Percentiles rank a stretch among this genome's conserved stretches.
Evolutionary conservation across 2,329 filamentous ascomycete species (phyloP).

Genomic region (Penicillium fuscoglaucum): DNA sequence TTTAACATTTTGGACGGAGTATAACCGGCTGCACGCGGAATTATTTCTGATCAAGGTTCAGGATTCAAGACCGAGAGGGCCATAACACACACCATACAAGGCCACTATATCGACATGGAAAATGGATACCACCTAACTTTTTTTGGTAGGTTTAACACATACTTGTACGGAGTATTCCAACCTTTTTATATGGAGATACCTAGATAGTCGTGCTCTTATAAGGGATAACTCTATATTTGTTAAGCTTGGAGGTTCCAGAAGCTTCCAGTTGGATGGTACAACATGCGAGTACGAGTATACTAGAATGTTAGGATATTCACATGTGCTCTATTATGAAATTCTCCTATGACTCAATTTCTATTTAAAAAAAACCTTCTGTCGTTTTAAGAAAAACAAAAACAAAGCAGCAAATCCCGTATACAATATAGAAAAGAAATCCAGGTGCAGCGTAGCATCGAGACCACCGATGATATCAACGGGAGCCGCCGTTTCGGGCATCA

Average conservation of each 20-base stretch:
- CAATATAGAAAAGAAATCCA: not conserved
- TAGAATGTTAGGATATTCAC: not conserved
- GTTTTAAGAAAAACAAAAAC: too few relatives aligned
- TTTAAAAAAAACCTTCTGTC: too few relatives aligned
- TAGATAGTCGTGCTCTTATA: too few relatives aligned
- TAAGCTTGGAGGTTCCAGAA: not conserved
- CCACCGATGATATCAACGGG: slow-evolving; percentile 11
- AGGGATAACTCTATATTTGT: not conserved
- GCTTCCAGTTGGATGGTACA: too few relatives aligned
- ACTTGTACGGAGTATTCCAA: too few relatives aligned
- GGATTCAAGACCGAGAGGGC: not conserved
- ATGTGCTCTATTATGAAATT: not conserved
- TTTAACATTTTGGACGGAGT: too few relatives aligned
- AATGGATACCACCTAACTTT: not conserved
- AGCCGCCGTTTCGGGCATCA: not conserved
- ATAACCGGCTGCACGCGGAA: not conserved
- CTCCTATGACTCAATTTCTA: too few relatives aligned
- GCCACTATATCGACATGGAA: not conserved
- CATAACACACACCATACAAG: not conserved
- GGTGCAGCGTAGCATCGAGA: not conserved
- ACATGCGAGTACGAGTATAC: too few relatives aligned
- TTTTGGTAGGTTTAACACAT: not conserved
- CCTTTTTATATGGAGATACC: not conserved
- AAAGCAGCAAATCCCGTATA: not conserved
- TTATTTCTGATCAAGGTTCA: not conserved